Conservation (phyloP, 192 early-diverging fungal genomes). For the Podila clonocystis region DNA sequence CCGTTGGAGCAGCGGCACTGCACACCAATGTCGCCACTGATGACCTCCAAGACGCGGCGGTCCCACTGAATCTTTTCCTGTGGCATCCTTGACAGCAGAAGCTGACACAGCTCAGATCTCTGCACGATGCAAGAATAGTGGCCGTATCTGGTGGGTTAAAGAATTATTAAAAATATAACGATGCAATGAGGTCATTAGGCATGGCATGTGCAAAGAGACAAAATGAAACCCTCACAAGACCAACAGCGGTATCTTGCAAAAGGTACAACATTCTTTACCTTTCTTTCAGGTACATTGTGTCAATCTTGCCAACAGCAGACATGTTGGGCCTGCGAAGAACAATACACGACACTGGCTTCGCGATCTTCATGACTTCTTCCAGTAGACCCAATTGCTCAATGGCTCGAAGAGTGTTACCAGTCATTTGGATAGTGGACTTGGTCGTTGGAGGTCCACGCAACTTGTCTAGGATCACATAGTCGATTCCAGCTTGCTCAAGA, state of each 20-base stretch:
- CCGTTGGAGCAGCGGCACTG: conserved; percentile 45
- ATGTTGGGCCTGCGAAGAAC: conserved; percentile 25
- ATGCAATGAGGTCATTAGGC: neutral
- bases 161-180: neutral
- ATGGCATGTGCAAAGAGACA: neutral
- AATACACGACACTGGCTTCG: conserved; percentile 29
- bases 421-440: conserved; percentile 26
- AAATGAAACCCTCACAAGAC: neutral
- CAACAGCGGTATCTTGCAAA: neutral
- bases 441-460: conserved; percentile 7
- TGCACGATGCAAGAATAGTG: conserved; percentile 15
- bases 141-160: conserved; percentile 17
- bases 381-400: conserved; percentile 34
- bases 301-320: conserved; percentile 27
- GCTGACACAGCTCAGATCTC: conserved; percentile 17
- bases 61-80: conserved; percentile 23
- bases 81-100: conserved; percentile 27
- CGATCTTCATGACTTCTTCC: conserved; percentile 31
- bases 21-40: conserved; percentile 29
- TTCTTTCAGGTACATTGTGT: conserved; percentile 25
- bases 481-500: conserved; percentile 41
- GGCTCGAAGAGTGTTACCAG: conserved; percentile 17
- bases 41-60: conserved; percentile 31
- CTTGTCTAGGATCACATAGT: conserved; percentile 30
- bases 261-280: conserved; percentile 10